A percentile compares a stretch with the other conserved stretches of the same genome.
Evolutionary conservation across 1,284 basidiomycete species (phyloP).

Genomic region (Albatrellus sp.): DNA sequence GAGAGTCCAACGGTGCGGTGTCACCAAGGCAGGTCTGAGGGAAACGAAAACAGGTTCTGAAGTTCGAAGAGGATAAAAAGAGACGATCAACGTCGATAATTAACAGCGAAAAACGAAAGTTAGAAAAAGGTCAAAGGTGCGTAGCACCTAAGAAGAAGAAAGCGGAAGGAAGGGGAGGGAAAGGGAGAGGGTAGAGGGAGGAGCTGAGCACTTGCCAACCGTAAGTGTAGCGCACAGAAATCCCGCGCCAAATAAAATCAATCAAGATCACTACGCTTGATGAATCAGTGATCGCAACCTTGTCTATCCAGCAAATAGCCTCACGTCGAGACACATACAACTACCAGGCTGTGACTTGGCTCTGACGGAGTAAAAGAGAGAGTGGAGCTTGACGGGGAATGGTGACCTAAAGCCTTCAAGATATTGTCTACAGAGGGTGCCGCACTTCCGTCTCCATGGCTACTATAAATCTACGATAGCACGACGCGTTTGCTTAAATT

Average conservation of each 20-base stretch:
- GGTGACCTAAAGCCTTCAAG: no score
- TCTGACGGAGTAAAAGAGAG: no score
- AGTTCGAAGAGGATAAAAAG: conserved; percentile 14
- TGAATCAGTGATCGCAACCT: neutral
- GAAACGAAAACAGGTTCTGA: no score
- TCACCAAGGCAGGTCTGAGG: conserved; percentile 1
- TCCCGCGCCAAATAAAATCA: neutral
- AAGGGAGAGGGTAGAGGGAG: conserved; percentile 18
- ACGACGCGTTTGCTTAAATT: no score
- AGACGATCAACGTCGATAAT: conserved; percentile 49
- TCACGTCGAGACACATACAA: neutral
- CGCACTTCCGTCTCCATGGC: no score
- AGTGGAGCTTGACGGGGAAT: no score
- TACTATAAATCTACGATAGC: no score
- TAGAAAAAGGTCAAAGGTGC: conserved; percentile 12
- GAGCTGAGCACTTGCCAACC: conserved; percentile 10
- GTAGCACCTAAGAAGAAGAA: conserved; percentile 11
- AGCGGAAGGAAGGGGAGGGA: conserved; percentile 18
- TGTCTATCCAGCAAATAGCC: neutral
- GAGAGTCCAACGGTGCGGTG: neutral
- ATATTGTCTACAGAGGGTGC: no score
- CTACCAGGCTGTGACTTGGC: neutral
- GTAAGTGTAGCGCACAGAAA: conserved; percentile 3
- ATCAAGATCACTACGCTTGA: neutral
- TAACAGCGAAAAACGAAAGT: conserved; percentile 23